These are phyloP conservation scores for Pichia sp. DNA, from an alignment of 1,139 yeast species.

Conservation along the genomic window DNA sequence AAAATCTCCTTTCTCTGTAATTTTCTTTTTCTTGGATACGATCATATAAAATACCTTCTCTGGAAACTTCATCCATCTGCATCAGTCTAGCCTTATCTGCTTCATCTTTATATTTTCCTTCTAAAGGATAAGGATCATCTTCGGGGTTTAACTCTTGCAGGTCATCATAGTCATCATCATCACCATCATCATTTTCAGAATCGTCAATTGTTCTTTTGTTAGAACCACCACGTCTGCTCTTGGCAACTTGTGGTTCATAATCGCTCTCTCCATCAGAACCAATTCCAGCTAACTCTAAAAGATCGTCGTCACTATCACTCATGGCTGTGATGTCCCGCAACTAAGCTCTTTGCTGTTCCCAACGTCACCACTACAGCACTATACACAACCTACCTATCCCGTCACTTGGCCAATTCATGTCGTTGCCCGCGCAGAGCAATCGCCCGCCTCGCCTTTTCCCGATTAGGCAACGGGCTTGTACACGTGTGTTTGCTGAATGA, in stretches of 20 bases:
- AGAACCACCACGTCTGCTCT: slow-evolving; percentile 18
- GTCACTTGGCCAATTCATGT: background rate
- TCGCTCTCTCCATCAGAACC: slow-evolving; percentile 35
- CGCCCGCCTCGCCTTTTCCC: too few relatives aligned
- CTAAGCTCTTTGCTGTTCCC: background rate
- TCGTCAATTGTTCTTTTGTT: slow-evolving; percentile 24
- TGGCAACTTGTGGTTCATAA: slow-evolving; percentile 26
- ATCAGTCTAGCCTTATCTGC: slow-evolving; percentile 63
- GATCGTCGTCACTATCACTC: slow-evolving; percentile 74
- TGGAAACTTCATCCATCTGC: slow-evolving; percentile 80
- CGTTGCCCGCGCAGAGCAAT: too few relatives aligned
- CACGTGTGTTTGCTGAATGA: too few relatives aligned
- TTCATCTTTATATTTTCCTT: slow-evolving; percentile 84
- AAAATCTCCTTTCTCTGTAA: slow-evolving; percentile 71
- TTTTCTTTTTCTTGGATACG: slow-evolving; percentile 89
- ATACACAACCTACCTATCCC: too few relatives aligned
- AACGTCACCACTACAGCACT: too few relatives aligned
- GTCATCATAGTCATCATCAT: slow-evolving; percentile 33
- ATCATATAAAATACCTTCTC: slow-evolving; percentile 86
- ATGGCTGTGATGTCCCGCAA: background rate
- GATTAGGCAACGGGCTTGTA: background rate
- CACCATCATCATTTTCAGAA: slow-evolving; percentile 25
- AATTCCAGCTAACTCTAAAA: slow-evolving; percentile 85
- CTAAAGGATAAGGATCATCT: slow-evolving; percentile 80
- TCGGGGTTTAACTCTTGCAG: slow-evolving; percentile 41